These are phyloP conservation scores for Brachypodium distachyon DNA, from an alignment of 202 grass and related monocot genomes.

Conservation along the genomic window DNA sequence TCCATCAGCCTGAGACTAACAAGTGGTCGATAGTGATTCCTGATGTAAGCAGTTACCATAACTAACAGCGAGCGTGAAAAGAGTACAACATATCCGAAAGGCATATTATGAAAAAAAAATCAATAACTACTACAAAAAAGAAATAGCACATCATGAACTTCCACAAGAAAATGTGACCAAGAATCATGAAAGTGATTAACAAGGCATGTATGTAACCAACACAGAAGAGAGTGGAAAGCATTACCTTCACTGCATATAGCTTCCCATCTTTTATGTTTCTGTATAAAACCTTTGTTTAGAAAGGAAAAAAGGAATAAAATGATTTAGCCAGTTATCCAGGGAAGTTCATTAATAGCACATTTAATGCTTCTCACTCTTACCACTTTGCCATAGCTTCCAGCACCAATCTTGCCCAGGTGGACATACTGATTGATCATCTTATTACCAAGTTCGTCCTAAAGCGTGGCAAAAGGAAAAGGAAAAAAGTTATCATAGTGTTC, in stretches of 20 bases:
- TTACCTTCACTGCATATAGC: conserved; percentile 89
- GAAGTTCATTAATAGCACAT: neutral
- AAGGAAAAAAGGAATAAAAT: conserved; percentile 1
- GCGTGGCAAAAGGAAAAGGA: conserved; percentile 1
- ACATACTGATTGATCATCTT: conserved; percentile 92
- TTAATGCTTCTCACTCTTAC: conserved; percentile 49
- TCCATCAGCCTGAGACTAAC: conserved; percentile 5
- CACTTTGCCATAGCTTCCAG: conserved; percentile 98
- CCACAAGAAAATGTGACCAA: neutral
- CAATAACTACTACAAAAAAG: neutral
- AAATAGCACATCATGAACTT: neutral
- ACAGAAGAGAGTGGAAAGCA: conserved; percentile 1
- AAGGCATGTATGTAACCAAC: neutral
- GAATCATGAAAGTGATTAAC: neutral
- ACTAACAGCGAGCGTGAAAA: neutral
- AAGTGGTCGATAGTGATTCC: neutral
- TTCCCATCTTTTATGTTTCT: conserved; percentile 70
- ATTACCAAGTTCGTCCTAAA: conserved; percentile 62
- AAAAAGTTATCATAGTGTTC: neutral
- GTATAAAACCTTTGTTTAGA: conserved; percentile 58
- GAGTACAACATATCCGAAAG: neutral
- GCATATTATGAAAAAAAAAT: neutral
- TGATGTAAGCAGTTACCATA: neutral
- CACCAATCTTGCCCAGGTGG: conserved; percentile 61
- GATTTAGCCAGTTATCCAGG: conserved; percentile 15